phyloP scores from a whole-genome alignment of 257 asterid genomes.

The Jacaranda mimosifolia region DNA sequence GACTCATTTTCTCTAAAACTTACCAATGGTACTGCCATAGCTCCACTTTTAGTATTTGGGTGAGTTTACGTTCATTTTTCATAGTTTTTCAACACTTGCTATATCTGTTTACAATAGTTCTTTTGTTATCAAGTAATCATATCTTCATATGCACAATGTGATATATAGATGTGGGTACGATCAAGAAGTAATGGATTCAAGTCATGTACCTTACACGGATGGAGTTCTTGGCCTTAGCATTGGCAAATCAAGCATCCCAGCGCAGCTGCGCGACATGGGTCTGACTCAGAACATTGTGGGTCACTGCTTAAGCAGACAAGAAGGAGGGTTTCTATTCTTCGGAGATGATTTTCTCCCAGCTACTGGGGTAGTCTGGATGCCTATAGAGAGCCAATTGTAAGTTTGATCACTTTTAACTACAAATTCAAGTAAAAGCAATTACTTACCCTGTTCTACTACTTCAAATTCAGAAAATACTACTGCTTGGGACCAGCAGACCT shows the following conservation, averaged over 20 bases:
- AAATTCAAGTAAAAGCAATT: not conserved
- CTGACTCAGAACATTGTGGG: constrained; percentile 74
- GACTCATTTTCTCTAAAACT: constrained; percentile 69
- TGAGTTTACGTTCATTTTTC: constrained; percentile 22
- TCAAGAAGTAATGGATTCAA: constrained; percentile 69
- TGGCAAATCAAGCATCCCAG: constrained; percentile 77
- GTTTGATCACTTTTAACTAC: constrained; percentile 29
- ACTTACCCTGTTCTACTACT: constrained; percentile 12
- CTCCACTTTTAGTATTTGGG: constrained; percentile 85
- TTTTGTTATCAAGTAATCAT: not conserved
- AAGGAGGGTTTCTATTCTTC: constrained; percentile 89
- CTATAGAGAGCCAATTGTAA: constrained; percentile 56
- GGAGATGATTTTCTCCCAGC: constrained; percentile 80
- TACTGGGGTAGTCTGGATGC: constrained; percentile 71
- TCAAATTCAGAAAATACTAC: constrained; percentile 56
- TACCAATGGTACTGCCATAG: constrained; percentile 60
- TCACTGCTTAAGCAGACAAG: constrained; percentile 78
- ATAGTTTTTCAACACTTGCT: too few relatives aligned
- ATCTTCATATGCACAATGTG: not conserved
- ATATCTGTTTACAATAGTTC: too few relatives aligned
- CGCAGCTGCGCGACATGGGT: constrained; percentile 66
- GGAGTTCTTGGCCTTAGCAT: constrained; percentile 95
- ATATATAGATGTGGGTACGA: constrained; percentile 83
- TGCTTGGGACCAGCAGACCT: constrained; percentile 64
- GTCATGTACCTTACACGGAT: constrained; percentile 66